Base-by-base conservation (phyloP, 2,329 filamentous ascomycete species). In the Myriosclerotinia scirpicola region DNA sequence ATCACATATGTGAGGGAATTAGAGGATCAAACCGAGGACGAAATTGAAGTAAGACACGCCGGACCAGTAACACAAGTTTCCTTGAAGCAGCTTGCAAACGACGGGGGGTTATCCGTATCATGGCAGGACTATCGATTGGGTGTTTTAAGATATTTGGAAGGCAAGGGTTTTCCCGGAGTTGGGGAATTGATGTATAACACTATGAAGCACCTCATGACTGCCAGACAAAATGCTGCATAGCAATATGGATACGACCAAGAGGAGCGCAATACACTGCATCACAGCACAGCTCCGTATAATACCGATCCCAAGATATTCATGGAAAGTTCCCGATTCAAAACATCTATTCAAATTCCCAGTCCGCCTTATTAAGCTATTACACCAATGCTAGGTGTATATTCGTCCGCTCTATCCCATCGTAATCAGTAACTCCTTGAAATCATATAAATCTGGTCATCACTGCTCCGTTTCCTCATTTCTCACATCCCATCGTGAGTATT, bases 51-150 rank as follows among this genome's bases (percentile, higher is more conserved):
- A 26, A 80, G 86, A 34, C 88, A 90, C 72, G 83, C 84, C 2
- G 87, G 88, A 0, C 92, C 91, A 0, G 88, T 92, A 11, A 92
- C 88, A 26, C 87, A 89, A 74, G 81, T 81, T 38, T 89, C 86
- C 62, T 78, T 96, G 72, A 81, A 79, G 40, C 80, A 81, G n/a
- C 78, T 95, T 56, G 84, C 83, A 34, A 83, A 82, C 46, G 83
- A 85, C 20, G 90, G 90, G 0, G 92, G 92, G 0, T 75, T 92
- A 36, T 81, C 78, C 61, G 75, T 94, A 50, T 81, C 81, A 17
- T 96, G 90, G 89, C 86, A 89, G 72, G 87, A 90, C 60, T 96
- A 93, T 76, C 83, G 90, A 67, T 80, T 92, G 7, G 84, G 86
- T n/a, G 88, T 94, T 69, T 78, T 96, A 66, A 82, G 83, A 60